Evolutionary conservation across 306 rosid species (phyloP).

Genomic region (Cucumis cinereus): DNA sequence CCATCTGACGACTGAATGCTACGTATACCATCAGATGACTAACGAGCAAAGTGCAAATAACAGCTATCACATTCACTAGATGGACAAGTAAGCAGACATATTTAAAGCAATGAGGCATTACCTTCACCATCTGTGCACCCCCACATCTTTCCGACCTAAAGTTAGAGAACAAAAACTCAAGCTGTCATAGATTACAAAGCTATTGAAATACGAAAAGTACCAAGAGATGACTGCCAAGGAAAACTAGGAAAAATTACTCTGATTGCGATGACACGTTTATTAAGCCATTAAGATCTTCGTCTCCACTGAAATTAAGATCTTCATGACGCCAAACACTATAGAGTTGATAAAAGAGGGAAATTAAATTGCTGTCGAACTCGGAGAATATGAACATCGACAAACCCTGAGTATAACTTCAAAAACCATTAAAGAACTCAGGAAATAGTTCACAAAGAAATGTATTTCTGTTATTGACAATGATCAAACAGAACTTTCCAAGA

Average conservation of each 20-base stretch:
- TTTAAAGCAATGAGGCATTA: conserved; percentile 17
- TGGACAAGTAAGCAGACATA: not conserved
- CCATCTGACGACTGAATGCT: conserved; percentile 27
- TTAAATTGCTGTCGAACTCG: not conserved
- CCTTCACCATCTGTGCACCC: conserved; percentile 33
- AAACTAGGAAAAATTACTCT: conserved; percentile 16
- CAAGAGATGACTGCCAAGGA: not conserved
- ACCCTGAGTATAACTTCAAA: too few species aligned
- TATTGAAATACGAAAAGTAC: not conserved
- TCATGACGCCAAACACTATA: not conserved
- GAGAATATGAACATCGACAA: too few species aligned
- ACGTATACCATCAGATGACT: not conserved
- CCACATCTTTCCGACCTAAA: conserved; percentile 34
- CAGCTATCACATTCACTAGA: not conserved
- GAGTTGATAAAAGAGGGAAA: not conserved
- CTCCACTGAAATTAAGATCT: conserved; percentile 24
- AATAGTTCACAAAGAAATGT: too few species aligned
- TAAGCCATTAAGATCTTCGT: conserved; percentile 23
- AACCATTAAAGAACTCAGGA: too few species aligned
- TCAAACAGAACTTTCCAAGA: too few species aligned
- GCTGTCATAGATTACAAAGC: not conserved
- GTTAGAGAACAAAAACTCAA: not conserved
- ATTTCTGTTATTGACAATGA: too few species aligned
- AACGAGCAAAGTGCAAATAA: not conserved
- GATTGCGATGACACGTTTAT: conserved; percentile 8